These are phyloP conservation scores for Pleodorina starrii DNA, from an alignment of 139 green algal genomes.

Conservation along the genomic window DNA sequence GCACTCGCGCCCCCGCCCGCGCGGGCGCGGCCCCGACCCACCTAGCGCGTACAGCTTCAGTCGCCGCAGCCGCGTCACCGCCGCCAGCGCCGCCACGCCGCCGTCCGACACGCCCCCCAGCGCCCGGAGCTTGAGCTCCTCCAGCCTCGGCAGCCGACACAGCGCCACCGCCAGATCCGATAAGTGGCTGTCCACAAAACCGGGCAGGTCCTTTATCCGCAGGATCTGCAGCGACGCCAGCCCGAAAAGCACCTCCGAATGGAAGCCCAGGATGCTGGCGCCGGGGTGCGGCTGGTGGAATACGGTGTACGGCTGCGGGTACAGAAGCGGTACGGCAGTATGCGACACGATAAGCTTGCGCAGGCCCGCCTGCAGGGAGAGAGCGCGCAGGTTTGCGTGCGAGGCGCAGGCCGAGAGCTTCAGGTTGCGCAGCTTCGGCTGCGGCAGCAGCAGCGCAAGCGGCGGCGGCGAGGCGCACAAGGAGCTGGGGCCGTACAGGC, in stretches of 20 bases:
- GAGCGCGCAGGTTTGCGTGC: constrained; percentile 43
- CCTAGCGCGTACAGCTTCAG: constrained; percentile 50
- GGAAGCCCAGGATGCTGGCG: constrained; percentile 35
- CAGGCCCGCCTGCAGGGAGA: neutral
- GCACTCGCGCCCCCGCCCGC: no score
- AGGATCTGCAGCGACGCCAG: constrained; percentile 13
- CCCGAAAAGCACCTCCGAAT: neutral
- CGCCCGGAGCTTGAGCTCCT: constrained; percentile 44
- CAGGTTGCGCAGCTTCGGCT: constrained; percentile 35
- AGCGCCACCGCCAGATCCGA: constrained; percentile 33
- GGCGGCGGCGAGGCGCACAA: neutral
- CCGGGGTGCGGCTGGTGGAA: neutral
- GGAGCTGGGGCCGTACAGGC: constrained; percentile 38
- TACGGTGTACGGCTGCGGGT: constrained; percentile 2
- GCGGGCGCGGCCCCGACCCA: no score
- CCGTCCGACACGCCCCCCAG: constrained; percentile 33
- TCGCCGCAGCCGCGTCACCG: constrained; percentile 16
- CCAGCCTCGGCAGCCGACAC: constrained; percentile 9
- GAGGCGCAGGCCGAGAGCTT: constrained; percentile 50
- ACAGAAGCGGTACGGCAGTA: constrained; percentile 15
- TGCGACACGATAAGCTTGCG: constrained; percentile 46
- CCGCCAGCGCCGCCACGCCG: constrained; percentile 28
- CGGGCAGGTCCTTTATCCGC: constrained; percentile 46
- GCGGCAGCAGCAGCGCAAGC: constrained; percentile 46
- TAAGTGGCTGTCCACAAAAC: constrained; percentile 40